A percentile compares a stretch with the other conserved stretches of the same genome.
Evolutionary conservation across 306 rosid genomes (phyloP).

Genomic region (Clitoria ternatea): DNA sequence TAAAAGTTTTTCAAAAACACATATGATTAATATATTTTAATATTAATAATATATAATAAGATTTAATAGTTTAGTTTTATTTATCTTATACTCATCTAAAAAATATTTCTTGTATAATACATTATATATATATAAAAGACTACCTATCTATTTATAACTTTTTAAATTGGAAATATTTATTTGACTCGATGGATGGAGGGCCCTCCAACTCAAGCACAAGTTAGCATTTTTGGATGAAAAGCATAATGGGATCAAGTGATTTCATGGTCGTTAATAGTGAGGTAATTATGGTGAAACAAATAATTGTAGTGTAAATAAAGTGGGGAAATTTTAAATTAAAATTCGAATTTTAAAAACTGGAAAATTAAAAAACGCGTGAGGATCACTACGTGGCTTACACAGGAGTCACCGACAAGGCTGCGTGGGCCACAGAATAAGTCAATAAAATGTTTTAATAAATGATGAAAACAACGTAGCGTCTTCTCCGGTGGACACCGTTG

Average conservation of each 20-base stretch:
- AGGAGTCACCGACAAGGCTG: conserved; percentile 34
- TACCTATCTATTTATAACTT: too few relatives aligned
- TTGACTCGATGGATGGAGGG: too few relatives aligned
- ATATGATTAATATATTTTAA: too few relatives aligned
- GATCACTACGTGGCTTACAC: background rate
- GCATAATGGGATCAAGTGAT: background rate
- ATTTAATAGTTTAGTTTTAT: too few relatives aligned
- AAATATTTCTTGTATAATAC: too few relatives aligned
- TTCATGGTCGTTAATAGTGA: background rate
- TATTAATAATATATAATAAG: too few relatives aligned
- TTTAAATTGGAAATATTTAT: too few relatives aligned
- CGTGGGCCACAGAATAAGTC: conserved; percentile 2
- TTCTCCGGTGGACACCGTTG: background rate
- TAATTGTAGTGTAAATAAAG: background rate
- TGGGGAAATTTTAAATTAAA: background rate
- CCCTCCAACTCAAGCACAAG: too few relatives aligned
- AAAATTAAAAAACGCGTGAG: background rate
- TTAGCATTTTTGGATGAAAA: too few relatives aligned
- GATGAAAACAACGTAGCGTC: conserved; percentile 7
- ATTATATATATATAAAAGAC: too few relatives aligned
- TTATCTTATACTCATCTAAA: too few relatives aligned
- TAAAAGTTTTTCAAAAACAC: too few relatives aligned
- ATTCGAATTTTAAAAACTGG: background rate
- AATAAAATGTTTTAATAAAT: background rate
- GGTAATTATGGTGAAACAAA: background rate